phyloP scores from a whole-genome alignment of 1,284 basidiomycete genomes.

The Grifola frondosa region DNA sequence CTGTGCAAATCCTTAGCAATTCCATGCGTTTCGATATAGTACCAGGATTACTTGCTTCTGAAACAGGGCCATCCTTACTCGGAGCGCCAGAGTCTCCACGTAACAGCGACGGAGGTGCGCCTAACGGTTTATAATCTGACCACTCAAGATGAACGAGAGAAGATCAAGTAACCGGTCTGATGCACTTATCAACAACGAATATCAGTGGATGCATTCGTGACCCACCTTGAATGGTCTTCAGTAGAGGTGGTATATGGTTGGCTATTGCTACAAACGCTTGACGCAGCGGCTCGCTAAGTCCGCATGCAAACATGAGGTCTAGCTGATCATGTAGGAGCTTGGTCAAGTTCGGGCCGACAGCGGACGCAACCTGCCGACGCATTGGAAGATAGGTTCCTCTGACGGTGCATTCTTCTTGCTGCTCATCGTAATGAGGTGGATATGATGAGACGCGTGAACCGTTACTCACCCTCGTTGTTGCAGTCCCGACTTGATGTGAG shows the following conservation, averaged over 20 bases:
- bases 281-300: conserved; percentile 87
- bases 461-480: conserved; percentile 74
- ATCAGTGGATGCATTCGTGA: background rate
- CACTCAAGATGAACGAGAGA: conserved; percentile 77
- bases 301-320: conserved; percentile 95
- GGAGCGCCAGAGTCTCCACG: conserved; percentile 52
- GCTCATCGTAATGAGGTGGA: conserved; percentile 10
- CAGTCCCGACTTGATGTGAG: conserved; percentile 86
- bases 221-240: conserved; percentile 90
- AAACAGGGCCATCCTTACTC: conserved; percentile 58
- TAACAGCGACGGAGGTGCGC: conserved; percentile 64
- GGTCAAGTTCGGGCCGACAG: conserved; percentile 95
- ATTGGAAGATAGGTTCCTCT: conserved; percentile 97
- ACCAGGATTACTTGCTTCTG: conserved; percentile 41
- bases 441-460: conserved; percentile 6
- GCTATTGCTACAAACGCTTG: conserved; percentile 88
- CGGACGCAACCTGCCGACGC: conserved; percentile 94
- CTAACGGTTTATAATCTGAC: conserved; percentile 84
- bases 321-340: conserved; percentile 95
- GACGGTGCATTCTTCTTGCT: conserved; percentile 93
- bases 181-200: background rate
- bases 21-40: background rate
- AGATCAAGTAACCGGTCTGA: conserved; percentile 85
- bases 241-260: conserved; percentile 84
- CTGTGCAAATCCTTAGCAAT: conserved; percentile 62